Percentiles rank a stretch among this genome's conserved stretches.
Evolutionary conservation across 306 rosid species (phyloP).

Genomic region (apple (Malus domestica)): ASM211411v1 NC_041798.1:32687501-32688000

Average conservation of each 20-base stretch:
- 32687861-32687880: constrained; percentile 14
- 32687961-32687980: constrained; percentile 89
- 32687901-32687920: constrained; percentile 53
- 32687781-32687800: not conserved
- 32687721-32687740: constrained; percentile 14
- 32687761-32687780: not conserved
- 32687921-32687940: constrained; percentile 80
- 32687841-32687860: not conserved
- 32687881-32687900: not conserved
- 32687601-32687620: not conserved
- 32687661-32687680: not conserved
- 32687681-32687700: not conserved
- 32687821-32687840: not conserved
- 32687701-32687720: not conserved
- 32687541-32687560: no score
- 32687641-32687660: not conserved
- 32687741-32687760: constrained; percentile 10
- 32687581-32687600: not conserved
- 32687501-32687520: rapidly evolving
- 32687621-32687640: not conserved
- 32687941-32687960: constrained; percentile 96
- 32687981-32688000: constrained; percentile 69
- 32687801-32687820: not conserved
- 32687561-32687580: no score
- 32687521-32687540: rapidly evolving